Evolutionary conservation across 139 green algal species (phyloP).

Genomic region (Chlorella sorokiniana): DNA sequence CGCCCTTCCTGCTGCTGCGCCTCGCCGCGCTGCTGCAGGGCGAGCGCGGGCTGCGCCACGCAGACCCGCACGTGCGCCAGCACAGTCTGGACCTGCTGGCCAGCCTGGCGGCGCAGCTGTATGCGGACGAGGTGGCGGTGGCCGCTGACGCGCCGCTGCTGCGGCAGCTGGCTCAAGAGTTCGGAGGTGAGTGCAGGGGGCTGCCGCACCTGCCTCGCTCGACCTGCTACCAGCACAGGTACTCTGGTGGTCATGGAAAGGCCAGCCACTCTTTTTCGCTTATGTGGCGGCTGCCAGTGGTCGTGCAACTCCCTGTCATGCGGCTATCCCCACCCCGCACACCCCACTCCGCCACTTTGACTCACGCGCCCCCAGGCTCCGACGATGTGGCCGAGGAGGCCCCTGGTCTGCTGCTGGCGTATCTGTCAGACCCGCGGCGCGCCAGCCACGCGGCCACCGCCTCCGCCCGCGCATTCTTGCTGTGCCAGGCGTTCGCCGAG

Average conservation of each 20-base stretch:
- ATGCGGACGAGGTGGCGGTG: conserved; percentile 14
- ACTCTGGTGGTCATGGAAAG: no score
- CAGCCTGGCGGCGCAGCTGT: conserved; percentile 43
- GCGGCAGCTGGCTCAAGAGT: conserved; percentile 36
- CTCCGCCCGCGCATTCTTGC: conserved; percentile 50
- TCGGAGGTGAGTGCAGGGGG: background rate
- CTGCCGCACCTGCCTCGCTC: background rate
- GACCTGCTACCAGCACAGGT: background rate
- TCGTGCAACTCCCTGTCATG: no score
- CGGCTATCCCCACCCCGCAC: background rate
- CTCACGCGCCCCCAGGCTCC: background rate
- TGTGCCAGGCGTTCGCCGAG: conserved; percentile 35
- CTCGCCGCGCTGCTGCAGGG: conserved; percentile 53
- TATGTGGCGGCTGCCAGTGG: no score
- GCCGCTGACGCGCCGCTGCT: conserved; percentile 42
- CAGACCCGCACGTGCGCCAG: conserved; percentile 58
- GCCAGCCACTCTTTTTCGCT: no score
- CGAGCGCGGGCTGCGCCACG: conserved; percentile 45
- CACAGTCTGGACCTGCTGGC: conserved; percentile 69
- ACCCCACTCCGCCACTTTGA: background rate
- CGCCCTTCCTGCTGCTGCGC: conserved; percentile 66
- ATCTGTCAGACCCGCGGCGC: conserved; percentile 38
- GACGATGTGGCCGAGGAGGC: conserved; percentile 29
- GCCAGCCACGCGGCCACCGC: background rate
- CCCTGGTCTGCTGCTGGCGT: conserved; percentile 55